A percentile compares a stretch with the other conserved stretches of the same genome.
phyloP scores from a whole-genome alignment of 805 yeast genomes.

The Yamadazyma paraphyllophila region DNA sequence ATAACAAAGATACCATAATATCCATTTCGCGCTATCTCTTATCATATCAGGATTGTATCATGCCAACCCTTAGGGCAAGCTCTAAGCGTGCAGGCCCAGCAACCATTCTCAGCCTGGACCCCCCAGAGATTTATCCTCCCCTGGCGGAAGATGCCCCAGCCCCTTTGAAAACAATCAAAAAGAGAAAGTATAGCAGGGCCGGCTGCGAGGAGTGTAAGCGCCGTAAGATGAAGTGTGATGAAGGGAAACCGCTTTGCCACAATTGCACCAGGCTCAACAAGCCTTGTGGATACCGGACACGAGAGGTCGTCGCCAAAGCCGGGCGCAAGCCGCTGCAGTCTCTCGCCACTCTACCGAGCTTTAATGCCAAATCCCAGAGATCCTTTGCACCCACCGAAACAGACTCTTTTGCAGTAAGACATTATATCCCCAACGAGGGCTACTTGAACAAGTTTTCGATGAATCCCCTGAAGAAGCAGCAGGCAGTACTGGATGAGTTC shows the following conservation, averaged over 20 bases:
- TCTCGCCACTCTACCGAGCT: too few species aligned
- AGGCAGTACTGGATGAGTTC: neutral
- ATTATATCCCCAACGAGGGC: slow-evolving; percentile 13
- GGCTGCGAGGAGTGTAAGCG: slow-evolving; percentile 46
- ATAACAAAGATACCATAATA: neutral
- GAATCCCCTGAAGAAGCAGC: too few species aligned
- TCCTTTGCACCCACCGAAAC: neutral
- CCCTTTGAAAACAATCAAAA: slow-evolving; percentile 20
- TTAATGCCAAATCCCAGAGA: neutral
- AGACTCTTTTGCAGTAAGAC: slow-evolving; percentile 6
- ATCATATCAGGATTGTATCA: too few species aligned
- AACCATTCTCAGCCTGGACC: neutral
- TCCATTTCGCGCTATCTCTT: too few species aligned
- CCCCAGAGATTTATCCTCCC: too few species aligned
- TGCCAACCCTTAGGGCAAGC: too few species aligned
- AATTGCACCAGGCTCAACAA: slow-evolving; percentile 37
- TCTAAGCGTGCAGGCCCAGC: too few species aligned
- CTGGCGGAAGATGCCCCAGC: too few species aligned
- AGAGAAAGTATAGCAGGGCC: slow-evolving; percentile 38
- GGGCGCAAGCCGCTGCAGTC: too few species aligned
- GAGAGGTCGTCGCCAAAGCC: neutral
- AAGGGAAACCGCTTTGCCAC: slow-evolving; percentile 33
- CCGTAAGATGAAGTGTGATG: slow-evolving; percentile 45
- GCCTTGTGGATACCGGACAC: slow-evolving; percentile 23
- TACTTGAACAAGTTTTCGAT: slow-evolving; percentile 11